phyloP scores from a whole-genome alignment of 805 yeast genomes.

The Barnettozyma pratensis region DNA sequence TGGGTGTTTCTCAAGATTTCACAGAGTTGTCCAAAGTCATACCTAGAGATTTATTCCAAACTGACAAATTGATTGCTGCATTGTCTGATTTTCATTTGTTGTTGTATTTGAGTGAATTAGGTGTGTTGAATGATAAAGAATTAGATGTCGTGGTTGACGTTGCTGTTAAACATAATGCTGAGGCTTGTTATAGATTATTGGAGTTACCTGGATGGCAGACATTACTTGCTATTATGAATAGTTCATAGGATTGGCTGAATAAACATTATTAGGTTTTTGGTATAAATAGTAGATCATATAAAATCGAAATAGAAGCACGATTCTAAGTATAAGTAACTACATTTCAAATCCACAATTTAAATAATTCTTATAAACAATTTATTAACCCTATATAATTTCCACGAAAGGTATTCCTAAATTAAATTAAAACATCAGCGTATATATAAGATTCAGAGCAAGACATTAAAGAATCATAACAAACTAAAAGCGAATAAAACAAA shows the following conservation, averaged over 20 bases:
- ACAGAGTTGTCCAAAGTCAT: conserved; percentile 48
- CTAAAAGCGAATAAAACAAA: background rate
- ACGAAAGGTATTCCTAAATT: background rate
- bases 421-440: background rate
- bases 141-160: conserved; percentile 41
- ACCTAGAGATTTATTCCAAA: conserved; percentile 26
- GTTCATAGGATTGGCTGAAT: conserved; percentile 11
- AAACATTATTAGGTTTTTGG: background rate
- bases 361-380: background rate
- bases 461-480: background rate
- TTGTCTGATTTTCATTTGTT: conserved; percentile 76
- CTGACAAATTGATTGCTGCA: conserved; percentile 28
- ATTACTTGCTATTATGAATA: conserved; percentile 47
- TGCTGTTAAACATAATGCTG: conserved; percentile 37
- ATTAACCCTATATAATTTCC: background rate
- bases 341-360: background rate
- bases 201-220: conserved; percentile 82
- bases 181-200: conserved; percentile 45
- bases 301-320: background rate
- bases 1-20: conserved; percentile 72
- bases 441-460: background rate
- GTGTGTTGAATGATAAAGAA: conserved; percentile 55
- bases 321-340: background rate
- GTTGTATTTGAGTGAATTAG: conserved; percentile 49
- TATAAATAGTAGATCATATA: background rate